phyloP scores from a whole-genome alignment of 2,329 filamentous ascomycete genomes.

The Aspergillus jensenii region DNA sequence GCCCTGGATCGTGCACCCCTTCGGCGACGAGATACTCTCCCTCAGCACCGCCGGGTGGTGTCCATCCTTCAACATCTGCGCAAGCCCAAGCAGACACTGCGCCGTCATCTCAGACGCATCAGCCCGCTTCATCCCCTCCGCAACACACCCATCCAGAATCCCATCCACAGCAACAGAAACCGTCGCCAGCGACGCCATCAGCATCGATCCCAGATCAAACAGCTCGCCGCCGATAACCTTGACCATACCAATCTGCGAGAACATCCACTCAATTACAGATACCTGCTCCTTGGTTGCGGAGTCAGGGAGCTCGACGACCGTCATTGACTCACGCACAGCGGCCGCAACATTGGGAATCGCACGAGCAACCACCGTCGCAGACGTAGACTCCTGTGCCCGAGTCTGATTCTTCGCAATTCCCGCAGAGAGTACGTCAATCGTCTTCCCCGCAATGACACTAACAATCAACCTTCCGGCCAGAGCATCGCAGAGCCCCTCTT shows the following conservation, averaged over 20 bases:
- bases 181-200: slow-evolving; percentile 63
- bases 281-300: background rate
- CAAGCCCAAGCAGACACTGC: slow-evolving; percentile 22
- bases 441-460: slow-evolving; percentile 51
- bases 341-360: slow-evolving; percentile 50
- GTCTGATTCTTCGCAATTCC: slow-evolving; percentile 30
- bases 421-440: slow-evolving; percentile 19
- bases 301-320: slow-evolving; percentile 45
- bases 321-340: slow-evolving; percentile 45
- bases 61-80: slow-evolving; percentile 54
- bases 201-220: slow-evolving; percentile 57
- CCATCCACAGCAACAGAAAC: slow-evolving; percentile 61
- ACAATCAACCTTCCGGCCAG: slow-evolving; percentile 49
- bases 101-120: slow-evolving; percentile 64
- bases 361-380: slow-evolving; percentile 32
- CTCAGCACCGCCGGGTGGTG: slow-evolving; percentile 61
- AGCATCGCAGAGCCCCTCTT: slow-evolving; percentile 38
- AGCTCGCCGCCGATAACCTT: slow-evolving; percentile 51
- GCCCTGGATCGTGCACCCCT: slow-evolving; percentile 63
- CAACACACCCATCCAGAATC: slow-evolving; percentile 61
- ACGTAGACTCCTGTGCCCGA: background rate
- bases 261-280: slow-evolving; percentile 50
- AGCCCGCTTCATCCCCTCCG: slow-evolving; percentile 60
- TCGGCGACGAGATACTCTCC: slow-evolving; percentile 62
- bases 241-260: slow-evolving; percentile 51